Evolutionary conservation across 176 grass and related monocot genomes (phyloP), one percentile per base, ranked within the genome.

Genomic region (Pontederia crassipes): DNA sequence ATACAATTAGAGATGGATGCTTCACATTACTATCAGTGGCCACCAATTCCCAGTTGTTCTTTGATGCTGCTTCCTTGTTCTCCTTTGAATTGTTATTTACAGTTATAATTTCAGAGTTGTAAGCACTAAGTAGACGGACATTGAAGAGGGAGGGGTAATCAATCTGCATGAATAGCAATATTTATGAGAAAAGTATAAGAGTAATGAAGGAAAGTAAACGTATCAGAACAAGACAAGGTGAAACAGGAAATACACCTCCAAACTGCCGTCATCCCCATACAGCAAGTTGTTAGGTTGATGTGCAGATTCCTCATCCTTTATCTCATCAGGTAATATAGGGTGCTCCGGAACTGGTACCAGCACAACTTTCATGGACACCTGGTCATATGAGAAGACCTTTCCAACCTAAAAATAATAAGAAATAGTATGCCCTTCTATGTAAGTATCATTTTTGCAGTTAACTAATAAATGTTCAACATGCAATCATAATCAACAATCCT

Each of bases 191-290:
- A 49, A 32, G 18, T 57, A 54, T 20, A 74, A 68, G 49, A 45
- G 28, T 54, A 61, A 66, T 57, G 5, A 20, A n/a, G 9, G 54
- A 12, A 51, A 49, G 28, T 54, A 64, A 48, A 11, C 48, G 1
- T 0, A 67, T 18, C 15, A 47, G 8, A 68, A 28, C 0, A 58
- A 48, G 11, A 45, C 70, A 74, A 74, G 35, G 8, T 40, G 50
- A 58, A 35, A 74, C 1, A 4, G 12, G 5, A 59, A 17, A 82
- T 72, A 3, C 74, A 97, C 92, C 83, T 97, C 92, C 80, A 97
- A 82, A 50, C 84, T 85, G 45, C 84, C 87, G 82, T 97, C 92
- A 70, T 97, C 92, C 24, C 81, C 88, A 69, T 97, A 97, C 35
- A 81, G 66, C 20, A 81, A 82, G 24, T 72, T 48, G 56, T 79